Evolutionary conservation across 2,329 filamentous ascomycete genomes (phyloP), one percentile per base, ranked within the genome.

Genomic region (Claviceps sp.): DNA sequence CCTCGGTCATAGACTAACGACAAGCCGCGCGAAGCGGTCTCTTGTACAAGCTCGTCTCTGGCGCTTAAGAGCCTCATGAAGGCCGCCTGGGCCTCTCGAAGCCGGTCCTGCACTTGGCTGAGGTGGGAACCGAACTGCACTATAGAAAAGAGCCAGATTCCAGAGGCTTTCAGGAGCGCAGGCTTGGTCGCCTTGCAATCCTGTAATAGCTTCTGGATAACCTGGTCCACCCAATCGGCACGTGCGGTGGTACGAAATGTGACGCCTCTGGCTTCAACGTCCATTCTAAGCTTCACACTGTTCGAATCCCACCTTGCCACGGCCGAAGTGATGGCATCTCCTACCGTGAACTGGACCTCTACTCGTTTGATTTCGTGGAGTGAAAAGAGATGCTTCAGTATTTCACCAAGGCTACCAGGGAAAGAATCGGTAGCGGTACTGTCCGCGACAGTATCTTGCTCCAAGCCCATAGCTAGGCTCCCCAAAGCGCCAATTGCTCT

Each of bases 1-100:
- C 93, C 93, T 64, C 89, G 89, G 61, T 96, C 90, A 64, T 97
- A 98, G 2, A 97, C 89, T 47, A 97, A 69, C n/a, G 88, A 84
- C 34, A 98, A 75, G 0, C 93, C 93, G 53, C 91, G 78, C 0
- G 91, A 95, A 4, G 93, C 90, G 4, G 89, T 94, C 67, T 98
- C 93, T 66, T 98, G 93, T 0, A 97, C 89, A 8, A 97, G 78
- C 63, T 97, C 90, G 61, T 98, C 93, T 20, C 90, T 79, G 53
- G 94, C 89, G 16, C 84, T 85, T 13, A 98, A 76, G 34, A 96
- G 83, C 26, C 84, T 77, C 74, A 94, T 90, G 66, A 98, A 98
- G 0, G 89, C 86, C 38, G 78, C 78, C 65, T 98, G 93, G 54
- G 85, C 89, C 59, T 89, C 80, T 48, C 87, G 77, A 41, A 98